phyloP scores from a whole-genome alignment of 352 stramenopile species.

The Pythium rishiriense region DNA sequence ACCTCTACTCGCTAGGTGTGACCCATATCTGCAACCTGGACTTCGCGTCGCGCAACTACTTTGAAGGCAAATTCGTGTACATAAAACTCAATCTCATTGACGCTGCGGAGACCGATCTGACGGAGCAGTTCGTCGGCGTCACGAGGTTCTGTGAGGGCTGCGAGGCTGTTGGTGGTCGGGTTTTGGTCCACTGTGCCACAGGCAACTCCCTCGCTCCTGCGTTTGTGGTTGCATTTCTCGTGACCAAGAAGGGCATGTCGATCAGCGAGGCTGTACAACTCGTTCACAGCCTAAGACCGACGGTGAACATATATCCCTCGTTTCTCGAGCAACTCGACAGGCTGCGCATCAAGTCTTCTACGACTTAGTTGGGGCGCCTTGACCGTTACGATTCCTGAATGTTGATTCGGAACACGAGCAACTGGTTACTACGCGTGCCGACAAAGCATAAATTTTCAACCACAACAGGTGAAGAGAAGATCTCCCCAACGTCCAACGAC shows the following conservation, averaged over 20 bases:
- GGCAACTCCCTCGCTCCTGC: slow-evolving; percentile 26
- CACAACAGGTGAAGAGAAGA: slow-evolving; percentile 62
- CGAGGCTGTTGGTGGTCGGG: slow-evolving; percentile 25
- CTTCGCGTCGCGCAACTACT: slow-evolving; percentile 32
- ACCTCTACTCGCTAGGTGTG: slow-evolving; percentile 24
- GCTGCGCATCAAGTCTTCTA: not conserved
- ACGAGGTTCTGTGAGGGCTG: slow-evolving; percentile 24
- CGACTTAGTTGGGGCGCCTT: not conserved
- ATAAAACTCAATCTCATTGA: slow-evolving; percentile 31
- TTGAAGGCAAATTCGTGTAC: slow-evolving; percentile 38
- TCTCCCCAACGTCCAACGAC: slow-evolving; percentile 28
- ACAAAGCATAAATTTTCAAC: slow-evolving; percentile 46
- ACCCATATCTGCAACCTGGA: slow-evolving; percentile 36
- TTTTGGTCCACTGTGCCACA: slow-evolving; percentile 25
- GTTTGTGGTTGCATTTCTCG: slow-evolving; percentile 29
- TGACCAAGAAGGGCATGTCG: slow-evolving; percentile 24
- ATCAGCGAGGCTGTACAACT: slow-evolving; percentile 19
- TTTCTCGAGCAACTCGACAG: slow-evolving; percentile 24
- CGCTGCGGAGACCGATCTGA: slow-evolving; percentile 12
- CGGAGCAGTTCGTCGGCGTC: slow-evolving; percentile 26
- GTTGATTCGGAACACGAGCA: slow-evolving; percentile 37
- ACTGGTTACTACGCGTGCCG: slow-evolving; percentile 46
- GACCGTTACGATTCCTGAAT: not conserved
- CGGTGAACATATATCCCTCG: slow-evolving; percentile 15
- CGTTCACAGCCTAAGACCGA: slow-evolving; percentile 18